phyloP scores from a whole-genome alignment of 768 basidiomycete species.

The Rhodotorula taiwanensis region DNA sequence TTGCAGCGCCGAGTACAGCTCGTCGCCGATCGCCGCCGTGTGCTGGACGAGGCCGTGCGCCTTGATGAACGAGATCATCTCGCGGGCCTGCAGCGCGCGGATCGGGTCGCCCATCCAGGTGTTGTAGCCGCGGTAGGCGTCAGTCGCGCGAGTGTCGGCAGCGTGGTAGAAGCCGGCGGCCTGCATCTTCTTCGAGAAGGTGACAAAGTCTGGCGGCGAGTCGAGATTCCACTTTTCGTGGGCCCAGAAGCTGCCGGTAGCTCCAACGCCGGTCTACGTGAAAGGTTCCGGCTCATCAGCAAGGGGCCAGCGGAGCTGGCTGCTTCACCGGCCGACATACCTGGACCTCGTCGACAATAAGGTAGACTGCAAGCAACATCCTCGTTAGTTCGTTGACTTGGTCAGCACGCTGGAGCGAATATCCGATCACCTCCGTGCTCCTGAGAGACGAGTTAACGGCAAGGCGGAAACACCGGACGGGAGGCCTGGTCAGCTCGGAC shows the following conservation, averaged over 20 bases:
- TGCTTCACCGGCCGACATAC: too few relatives aligned
- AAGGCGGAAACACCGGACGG: too few relatives aligned
- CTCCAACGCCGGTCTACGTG: constrained; percentile 49
- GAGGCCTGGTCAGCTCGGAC: too few relatives aligned
- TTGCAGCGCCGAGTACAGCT: constrained; percentile 39
- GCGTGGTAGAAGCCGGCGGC: constrained; percentile 48
- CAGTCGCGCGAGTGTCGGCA: constrained; percentile 43
- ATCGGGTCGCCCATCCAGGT: constrained; percentile 47
- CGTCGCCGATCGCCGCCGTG: constrained; percentile 43
- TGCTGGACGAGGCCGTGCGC: constrained; percentile 44
- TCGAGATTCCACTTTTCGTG: constrained; percentile 47
- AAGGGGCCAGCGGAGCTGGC: too few relatives aligned
- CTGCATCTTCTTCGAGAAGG: constrained; percentile 48
- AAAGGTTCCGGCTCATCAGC: too few relatives aligned
- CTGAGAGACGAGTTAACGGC: not conserved
- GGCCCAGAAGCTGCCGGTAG: constrained; percentile 50
- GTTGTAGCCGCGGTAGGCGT: constrained; percentile 44
- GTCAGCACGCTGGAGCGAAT: too few relatives aligned
- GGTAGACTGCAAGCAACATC: constrained; percentile 42
- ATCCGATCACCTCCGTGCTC: constrained; percentile 2
- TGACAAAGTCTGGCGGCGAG: constrained; percentile 48
- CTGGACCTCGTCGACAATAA: constrained; percentile 50
- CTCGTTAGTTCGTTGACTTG: too few relatives aligned
- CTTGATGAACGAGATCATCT: constrained; percentile 46
- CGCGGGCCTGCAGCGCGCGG: constrained; percentile 45